Conservation (phyloP, 129 eudicot species). For the Ambrosia artemisiifolia region DNA sequence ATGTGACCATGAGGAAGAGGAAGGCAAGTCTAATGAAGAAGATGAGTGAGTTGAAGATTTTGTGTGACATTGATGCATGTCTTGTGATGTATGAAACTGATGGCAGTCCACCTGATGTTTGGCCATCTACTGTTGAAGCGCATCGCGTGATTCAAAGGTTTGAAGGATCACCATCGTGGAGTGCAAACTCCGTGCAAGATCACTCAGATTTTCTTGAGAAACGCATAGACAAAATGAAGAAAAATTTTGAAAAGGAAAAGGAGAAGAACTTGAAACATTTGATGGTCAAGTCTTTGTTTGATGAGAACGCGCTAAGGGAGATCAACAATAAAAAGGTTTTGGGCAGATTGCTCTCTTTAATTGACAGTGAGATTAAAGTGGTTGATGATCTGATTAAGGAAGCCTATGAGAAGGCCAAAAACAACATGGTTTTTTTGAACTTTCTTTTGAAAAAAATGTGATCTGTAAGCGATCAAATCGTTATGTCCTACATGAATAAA, state of each 20-base stretch:
- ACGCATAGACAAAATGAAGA: slow-evolving; percentile 9
- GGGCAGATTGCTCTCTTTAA: background rate
- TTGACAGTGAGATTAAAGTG: slow-evolving; percentile 7
- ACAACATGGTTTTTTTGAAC: background rate
- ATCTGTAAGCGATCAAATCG: background rate
- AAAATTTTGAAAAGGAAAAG: slow-evolving; percentile 11
- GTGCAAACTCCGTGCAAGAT: slow-evolving; percentile 4
- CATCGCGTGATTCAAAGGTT: slow-evolving; percentile 10
- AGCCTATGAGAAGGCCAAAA: background rate
- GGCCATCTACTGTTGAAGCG: slow-evolving; percentile 30
- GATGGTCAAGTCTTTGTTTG: slow-evolving; percentile 16
- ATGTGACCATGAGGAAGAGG: slow-evolving; percentile 12
- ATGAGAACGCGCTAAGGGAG: background rate
- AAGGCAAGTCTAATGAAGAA: slow-evolving; percentile 20
- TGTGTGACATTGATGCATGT: slow-evolving; percentile 29
- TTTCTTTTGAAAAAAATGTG: background rate
- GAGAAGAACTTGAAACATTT: background rate
- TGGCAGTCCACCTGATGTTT: background rate
- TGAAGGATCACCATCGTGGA: background rate
- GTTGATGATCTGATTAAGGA: slow-evolving; percentile 1
- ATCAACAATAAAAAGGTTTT: background rate
- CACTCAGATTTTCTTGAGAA: slow-evolving; percentile 11
- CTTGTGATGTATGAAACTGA: slow-evolving; percentile 29
- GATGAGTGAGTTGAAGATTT: slow-evolving; percentile 7
- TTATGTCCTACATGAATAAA: slow-evolving; percentile 2